These are phyloP conservation scores for Leptosphaerulina australis DNA, from an alignment of 2,329 filamentous ascomycete species.

Conservation along the genomic window DNA sequence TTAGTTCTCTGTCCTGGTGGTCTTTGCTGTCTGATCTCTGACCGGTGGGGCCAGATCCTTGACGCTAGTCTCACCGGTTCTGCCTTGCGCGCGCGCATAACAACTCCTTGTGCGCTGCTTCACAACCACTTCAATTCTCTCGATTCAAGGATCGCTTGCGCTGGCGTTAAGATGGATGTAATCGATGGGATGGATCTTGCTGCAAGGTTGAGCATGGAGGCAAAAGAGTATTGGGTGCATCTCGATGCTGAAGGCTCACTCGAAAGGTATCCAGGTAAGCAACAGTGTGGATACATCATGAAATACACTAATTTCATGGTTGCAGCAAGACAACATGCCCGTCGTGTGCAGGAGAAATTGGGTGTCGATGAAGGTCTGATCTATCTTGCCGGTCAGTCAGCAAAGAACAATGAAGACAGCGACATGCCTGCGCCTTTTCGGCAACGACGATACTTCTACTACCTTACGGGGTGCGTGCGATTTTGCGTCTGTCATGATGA, in stretches of 20 bases:
- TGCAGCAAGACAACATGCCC: constrained; percentile 50
- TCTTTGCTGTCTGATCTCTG: constrained; percentile 14
- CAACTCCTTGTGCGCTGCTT: not conserved
- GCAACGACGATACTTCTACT: constrained; percentile 67
- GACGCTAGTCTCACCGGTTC: constrained; percentile 19
- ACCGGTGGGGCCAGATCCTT: constrained; percentile 11
- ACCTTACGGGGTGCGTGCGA: constrained; percentile 57
- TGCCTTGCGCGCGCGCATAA: constrained; percentile 15
- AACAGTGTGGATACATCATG: not conserved
- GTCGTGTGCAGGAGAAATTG: constrained; percentile 45
- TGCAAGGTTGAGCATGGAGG: constrained; percentile 35
- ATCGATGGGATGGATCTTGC: constrained; percentile 38
- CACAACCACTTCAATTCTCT: not conserved
- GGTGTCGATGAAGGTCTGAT: constrained; percentile 55
- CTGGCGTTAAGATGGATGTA: constrained; percentile 27
- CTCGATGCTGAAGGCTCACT: constrained; percentile 40
- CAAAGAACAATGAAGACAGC: constrained; percentile 61
- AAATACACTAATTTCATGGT: not conserved
- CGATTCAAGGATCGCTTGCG: constrained; percentile 2
- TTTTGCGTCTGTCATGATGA: not conserved
- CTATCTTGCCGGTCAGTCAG: constrained; percentile 61
- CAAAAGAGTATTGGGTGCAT: constrained; percentile 45
- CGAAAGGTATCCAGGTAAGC: constrained; percentile 50
- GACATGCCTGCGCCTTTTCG: constrained; percentile 63
- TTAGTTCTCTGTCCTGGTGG: constrained; percentile 9